These are phyloP conservation scores for Pichia thaimueangensis DNA, from an alignment of 805 yeast genomes.

Conservation along the genomic window DNA sequence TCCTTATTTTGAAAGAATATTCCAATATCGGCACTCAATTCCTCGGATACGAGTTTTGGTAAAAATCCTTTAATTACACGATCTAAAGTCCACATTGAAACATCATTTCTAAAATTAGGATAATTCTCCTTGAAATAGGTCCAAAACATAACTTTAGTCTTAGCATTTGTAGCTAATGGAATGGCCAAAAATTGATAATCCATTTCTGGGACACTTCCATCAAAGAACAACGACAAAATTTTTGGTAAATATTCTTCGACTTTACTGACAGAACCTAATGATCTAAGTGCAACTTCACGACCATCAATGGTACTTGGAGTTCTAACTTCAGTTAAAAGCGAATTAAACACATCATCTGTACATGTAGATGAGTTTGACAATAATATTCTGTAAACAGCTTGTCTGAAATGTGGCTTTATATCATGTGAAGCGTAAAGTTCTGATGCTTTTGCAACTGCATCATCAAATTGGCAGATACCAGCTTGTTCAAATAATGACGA, in stretches of 20 bases:
- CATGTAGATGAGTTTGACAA: slow-evolving; percentile 33
- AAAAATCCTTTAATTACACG: slow-evolving; percentile 31
- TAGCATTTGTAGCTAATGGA: slow-evolving; percentile 41
- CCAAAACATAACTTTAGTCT: slow-evolving; percentile 42
- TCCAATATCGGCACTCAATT: slow-evolving; percentile 32
- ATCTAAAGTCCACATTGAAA: slow-evolving; percentile 32
- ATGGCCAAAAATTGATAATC: slow-evolving; percentile 48
- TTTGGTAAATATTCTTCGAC: slow-evolving; percentile 29
- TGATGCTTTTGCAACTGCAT: slow-evolving; percentile 26
- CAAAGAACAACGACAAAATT: slow-evolving; percentile 36
- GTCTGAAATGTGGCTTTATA: slow-evolving; percentile 35
- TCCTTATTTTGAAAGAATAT: slow-evolving; percentile 41
- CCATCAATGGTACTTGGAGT: slow-evolving; percentile 51
- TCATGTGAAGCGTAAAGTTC: slow-evolving; percentile 6
- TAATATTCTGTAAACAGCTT: slow-evolving; percentile 39
- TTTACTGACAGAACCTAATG: slow-evolving; percentile 44
- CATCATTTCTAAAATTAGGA: slow-evolving; percentile 35
- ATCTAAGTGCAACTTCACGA: slow-evolving; percentile 49
- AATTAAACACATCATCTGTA: slow-evolving; percentile 31
- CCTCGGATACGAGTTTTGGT: slow-evolving; percentile 30
- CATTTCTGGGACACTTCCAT: slow-evolving; percentile 48
- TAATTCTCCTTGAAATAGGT: slow-evolving; percentile 43
- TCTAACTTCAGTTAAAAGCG: slow-evolving; percentile 40
- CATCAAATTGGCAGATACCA: slow-evolving; percentile 34
- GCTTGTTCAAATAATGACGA: slow-evolving; percentile 36